Conservation (phyloP, 2,329 filamentous ascomycete species). For the Allantophomopsis lycopodina region DNA sequence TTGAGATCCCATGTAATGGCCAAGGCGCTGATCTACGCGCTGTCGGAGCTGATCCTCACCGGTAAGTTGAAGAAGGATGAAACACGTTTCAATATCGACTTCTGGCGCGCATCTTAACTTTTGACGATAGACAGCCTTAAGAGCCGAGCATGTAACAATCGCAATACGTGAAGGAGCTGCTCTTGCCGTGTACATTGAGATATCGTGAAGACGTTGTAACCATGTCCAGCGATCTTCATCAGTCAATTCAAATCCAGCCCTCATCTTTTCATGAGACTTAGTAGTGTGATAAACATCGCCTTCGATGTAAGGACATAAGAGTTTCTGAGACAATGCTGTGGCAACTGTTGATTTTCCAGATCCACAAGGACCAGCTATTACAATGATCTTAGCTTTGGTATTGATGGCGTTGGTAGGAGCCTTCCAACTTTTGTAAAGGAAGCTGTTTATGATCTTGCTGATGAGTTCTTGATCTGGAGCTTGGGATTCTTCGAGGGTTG, state of each 20-base stretch:
- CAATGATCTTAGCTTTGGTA: conserved; percentile 14
- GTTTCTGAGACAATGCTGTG: conserved; percentile 13
- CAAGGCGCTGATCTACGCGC: conserved; percentile 14
- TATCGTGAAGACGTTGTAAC: conserved; percentile 15
- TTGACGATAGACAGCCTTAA: conserved; percentile 20
- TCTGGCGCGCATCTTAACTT: conserved; percentile 13
- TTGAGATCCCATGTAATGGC: conserved; percentile 21
- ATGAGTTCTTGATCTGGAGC: conserved; percentile 6
- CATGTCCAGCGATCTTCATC: conserved; percentile 20
- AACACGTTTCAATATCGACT: conserved; percentile 11
- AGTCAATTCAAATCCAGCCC: conserved; percentile 14
- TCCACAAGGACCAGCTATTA: conserved; percentile 25
- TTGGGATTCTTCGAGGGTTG: conserved; percentile 3
- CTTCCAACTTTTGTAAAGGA: conserved; percentile 5
- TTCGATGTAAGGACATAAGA: conserved; percentile 23
- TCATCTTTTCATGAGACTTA: conserved; percentile 19
- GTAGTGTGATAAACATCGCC: conserved; percentile 23
- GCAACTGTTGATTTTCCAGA: conserved; percentile 26
- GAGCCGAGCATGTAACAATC: conserved; percentile 25
- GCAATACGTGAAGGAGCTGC: conserved; percentile 15
- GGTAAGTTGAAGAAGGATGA: conserved; percentile 22
- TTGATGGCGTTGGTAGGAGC: neutral
- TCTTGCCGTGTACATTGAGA: conserved; percentile 11
- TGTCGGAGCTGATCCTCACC: conserved; percentile 14
- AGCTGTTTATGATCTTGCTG: conserved; percentile 5